Percentiles rank a stretch among this genome's conserved stretches.
These are phyloP conservation scores for Erythrophleum fordii DNA, from an alignment of 306 rosid genomes.

Conservation along the genomic window DNA sequence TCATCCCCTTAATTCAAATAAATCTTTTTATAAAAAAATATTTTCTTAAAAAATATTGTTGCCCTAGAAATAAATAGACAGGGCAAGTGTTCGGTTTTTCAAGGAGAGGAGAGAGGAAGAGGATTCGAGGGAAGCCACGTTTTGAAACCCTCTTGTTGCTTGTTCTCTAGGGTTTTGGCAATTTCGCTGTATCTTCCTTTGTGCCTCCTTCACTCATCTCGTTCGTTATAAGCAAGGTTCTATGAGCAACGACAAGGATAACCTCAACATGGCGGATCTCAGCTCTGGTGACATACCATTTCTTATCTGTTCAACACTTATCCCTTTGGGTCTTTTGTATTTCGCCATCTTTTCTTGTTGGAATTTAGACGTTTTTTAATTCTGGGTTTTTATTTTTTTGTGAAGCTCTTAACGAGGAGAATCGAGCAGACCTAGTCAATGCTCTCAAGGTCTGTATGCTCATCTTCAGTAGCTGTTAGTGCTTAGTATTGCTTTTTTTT, in stretches of 20 bases:
- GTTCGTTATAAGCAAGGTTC: not conserved
- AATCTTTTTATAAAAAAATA: too few species aligned
- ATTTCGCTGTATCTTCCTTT: conserved; percentile 30
- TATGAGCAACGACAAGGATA: conserved; percentile 78
- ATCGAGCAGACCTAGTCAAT: conserved; percentile 82
- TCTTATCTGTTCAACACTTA: not conserved
- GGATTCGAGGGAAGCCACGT: conserved; percentile 53
- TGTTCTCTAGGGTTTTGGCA: conserved; percentile 81
- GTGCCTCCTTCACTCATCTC: not conserved
- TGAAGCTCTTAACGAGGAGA: conserved; percentile 69
- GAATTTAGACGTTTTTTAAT: not conserved
- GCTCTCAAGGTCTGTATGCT: conserved; percentile 71
- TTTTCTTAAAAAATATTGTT: too few species aligned
- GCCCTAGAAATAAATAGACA: conserved; percentile 31
- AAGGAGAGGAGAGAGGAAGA: conserved; percentile 29
- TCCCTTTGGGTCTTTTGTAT: not conserved
- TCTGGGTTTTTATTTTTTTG: not conserved
- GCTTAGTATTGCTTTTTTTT: not conserved
- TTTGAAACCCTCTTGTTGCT: conserved; percentile 36
- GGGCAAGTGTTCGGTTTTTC: conserved; percentile 20
- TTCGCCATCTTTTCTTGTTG: not conserved
- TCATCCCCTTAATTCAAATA: too few species aligned
- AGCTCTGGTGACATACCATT: conserved; percentile 54
- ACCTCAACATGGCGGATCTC: conserved; percentile 80
- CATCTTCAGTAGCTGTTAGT: not conserved